Evolutionary conservation across 805 yeast species (phyloP), one percentile per base, ranked within the genome.

Genomic region (Saccharomycopsis synnaedendra): DNA sequence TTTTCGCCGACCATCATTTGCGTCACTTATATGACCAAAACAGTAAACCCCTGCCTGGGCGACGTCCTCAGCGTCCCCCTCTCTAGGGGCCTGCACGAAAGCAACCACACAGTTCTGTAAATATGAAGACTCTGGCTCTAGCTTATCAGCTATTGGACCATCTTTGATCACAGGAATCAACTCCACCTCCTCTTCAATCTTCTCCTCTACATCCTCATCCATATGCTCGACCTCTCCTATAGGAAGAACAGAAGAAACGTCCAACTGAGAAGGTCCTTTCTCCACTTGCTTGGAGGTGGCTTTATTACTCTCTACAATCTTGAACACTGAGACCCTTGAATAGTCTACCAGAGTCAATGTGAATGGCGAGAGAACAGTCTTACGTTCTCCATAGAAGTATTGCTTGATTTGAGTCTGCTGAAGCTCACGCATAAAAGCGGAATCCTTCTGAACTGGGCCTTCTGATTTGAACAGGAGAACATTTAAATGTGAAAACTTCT

Each of bases 361-460:
- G 62, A 80, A 89, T 2, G 99, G 97, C 19, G 94, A 82, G 46
- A 93, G 69, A 4, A 80, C 76, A 4, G 77, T 72, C 41, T 71
- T 71, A 19, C 71, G 64, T 4, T 75, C 74, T 2, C 98, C 98
- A 59, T 93, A 87, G 58, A 93, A 93, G 62, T 93, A 93, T 58
- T 89, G 94, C 59, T 79, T 78, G 46, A 90, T 87, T 4, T 82
- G 69, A 39, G 76, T 72, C 57, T 88, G 86, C 61, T 90, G 97
- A 28, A 74, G 46, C 36, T 80, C 76, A 58, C 97, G 71, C 36
- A 71, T 68, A 59, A 70, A 87, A 8, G 75, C 68, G 46, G 81
- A 90, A 50, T 83, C 90, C 32, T 75, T 71, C 32, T 84, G 85
- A 5, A 83, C 83, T 33, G 81, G 80, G 1, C 96, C 96, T 42